Base-by-base conservation (phyloP, 2,329 filamentous ascomycete species). In the Catunica adiposa region DNA sequence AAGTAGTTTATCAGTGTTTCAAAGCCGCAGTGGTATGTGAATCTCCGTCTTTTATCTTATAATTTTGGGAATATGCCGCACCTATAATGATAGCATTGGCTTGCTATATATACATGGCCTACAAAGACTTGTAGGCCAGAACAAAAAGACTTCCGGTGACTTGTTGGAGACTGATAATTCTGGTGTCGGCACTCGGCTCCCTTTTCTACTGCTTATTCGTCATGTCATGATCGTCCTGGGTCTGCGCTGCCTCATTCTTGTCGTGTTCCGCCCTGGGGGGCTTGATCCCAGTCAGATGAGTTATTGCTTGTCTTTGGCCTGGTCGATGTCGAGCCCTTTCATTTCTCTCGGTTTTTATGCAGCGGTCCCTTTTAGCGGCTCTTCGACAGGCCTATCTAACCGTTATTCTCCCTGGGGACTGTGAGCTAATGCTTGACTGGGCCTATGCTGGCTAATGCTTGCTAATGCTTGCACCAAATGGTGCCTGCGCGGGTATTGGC, bases 21-120 rank as follows among this genome's bases (percentile, higher is more conserved):
- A n/a, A 56, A 44, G 48, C 22, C 25, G 4, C 7, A 50, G 54
- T 51, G 54, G 54, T 51, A 51, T 56, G 46, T 52, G 11, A 48
- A 40, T 26, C 26, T 51, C 25, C 5, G 22, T 51, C 20, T 44
- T 11, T 44, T 38, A 20, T 23, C 8, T 38, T 37, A 22, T 55
- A 9, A 9, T 34, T 40, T 38, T 51, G 29, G 29, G 11, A 34
- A 34, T 34, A 11, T 11, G 29, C 29, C 29, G 29, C 29, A 34
- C 29, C 11, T 11, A 34, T 34, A 11, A 34, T 5, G 29, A 11
- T 5, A 34, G 29, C 29, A 5, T 5, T 34, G 5, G 29, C 29
- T 34, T 34, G n/a, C n/a, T 34, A 34, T 34, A 44, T 20, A 44
- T 15, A 22, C 14, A 44, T 44, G 40, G 40, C 8, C n/a, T 44